Conservation (phyloP, 352 stramenopile species). For the Phytophthora sp. region DNA sequence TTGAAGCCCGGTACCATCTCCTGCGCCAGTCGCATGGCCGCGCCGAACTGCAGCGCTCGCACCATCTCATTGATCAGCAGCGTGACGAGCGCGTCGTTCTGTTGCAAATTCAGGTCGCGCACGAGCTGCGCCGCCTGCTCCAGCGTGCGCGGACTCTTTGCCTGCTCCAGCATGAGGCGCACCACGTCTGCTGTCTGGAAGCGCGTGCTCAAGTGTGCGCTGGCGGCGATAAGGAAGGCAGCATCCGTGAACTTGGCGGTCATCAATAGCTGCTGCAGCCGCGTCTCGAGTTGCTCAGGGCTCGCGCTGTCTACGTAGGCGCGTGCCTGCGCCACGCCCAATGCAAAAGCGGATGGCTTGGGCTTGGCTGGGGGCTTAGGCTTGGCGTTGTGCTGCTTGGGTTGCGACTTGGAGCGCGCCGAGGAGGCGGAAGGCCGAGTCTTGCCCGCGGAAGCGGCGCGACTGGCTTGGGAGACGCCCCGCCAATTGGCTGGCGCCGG, state of each 20-base stretch:
- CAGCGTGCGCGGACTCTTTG: conserved; percentile 44
- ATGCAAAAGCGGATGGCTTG: conserved; percentile 35
- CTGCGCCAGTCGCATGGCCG: conserved; percentile 75
- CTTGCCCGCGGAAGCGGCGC: conserved; percentile 19
- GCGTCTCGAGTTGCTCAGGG: conserved; percentile 55
- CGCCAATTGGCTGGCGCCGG: conserved; percentile 45
- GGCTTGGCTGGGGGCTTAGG: conserved; percentile 23
- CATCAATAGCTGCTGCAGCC: conserved; percentile 65
- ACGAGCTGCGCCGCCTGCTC: conserved; percentile 78
- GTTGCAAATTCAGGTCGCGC: conserved; percentile 70
- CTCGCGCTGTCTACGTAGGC: conserved; percentile 40
- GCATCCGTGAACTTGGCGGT: conserved; percentile 58
- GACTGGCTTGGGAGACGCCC: conserved; percentile 24
- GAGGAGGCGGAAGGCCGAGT: conserved; percentile 9
- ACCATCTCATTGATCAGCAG: conserved; percentile 86
- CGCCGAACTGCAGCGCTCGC: conserved; percentile 64
- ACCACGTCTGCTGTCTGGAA: conserved; percentile 85
- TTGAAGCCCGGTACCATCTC: conserved; percentile 83
- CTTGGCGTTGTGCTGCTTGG: conserved; percentile 56
- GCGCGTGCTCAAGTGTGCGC: conserved; percentile 52
- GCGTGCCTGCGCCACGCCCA: conserved; percentile 43
- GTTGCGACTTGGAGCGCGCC: conserved; percentile 55
- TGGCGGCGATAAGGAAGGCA: conserved; percentile 71
- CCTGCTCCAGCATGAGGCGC: conserved; percentile 68
- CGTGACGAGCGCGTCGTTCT: conserved; percentile 80